Evolutionary conservation across 495 filamentous ascomycete genomes (phyloP).

Genomic region (Staphylotrichum longicolle): DNA sequence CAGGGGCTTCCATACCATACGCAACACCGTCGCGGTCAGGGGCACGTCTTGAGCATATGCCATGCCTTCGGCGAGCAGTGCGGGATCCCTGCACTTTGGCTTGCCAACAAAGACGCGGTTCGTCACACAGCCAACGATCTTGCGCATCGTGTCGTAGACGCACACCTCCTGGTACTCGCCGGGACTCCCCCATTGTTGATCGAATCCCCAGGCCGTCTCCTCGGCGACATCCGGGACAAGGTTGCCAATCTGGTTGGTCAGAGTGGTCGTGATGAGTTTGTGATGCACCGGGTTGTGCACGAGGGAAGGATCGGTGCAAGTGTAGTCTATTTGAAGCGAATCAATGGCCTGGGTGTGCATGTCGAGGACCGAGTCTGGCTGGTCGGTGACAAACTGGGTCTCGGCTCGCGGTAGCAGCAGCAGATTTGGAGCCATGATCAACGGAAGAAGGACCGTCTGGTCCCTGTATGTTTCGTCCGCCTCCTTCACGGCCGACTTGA

Average conservation of each 20-base stretch:
- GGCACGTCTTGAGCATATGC: constrained; percentile 44
- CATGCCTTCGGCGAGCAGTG: constrained; percentile 41
- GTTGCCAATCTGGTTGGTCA: constrained; percentile 43
- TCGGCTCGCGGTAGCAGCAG: constrained; percentile 43
- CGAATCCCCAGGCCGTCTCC: constrained; percentile 38
- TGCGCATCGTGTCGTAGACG: constrained; percentile 41
- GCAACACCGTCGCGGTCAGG: constrained; percentile 33
- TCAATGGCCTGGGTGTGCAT: constrained; percentile 34
- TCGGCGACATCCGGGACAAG: constrained; percentile 44
- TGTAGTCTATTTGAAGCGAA: constrained; percentile 40
- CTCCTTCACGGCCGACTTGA: constrained; percentile 32
- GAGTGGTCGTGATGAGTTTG: constrained; percentile 34
- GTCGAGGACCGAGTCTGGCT: constrained; percentile 44
- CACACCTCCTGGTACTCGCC: constrained; percentile 35
- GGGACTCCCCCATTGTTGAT: constrained; percentile 37
- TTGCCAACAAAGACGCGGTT: constrained; percentile 42
- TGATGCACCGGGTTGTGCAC: constrained; percentile 36
- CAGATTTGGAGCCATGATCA: constrained; percentile 25
- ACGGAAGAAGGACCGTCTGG: constrained; percentile 32
- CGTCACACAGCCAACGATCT: constrained; percentile 33
- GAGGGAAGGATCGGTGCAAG: constrained; percentile 35
- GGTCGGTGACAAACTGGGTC: constrained; percentile 43
- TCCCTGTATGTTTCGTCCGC: constrained; percentile 31
- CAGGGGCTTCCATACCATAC: constrained; percentile 37
- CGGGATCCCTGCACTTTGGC: constrained; percentile 33